A percentile compares a stretch with the other conserved stretches of the same genome.
phyloP scores from a whole-genome alignment of 768 basidiomycete species.

The Macrocybe gigantea region DNA sequence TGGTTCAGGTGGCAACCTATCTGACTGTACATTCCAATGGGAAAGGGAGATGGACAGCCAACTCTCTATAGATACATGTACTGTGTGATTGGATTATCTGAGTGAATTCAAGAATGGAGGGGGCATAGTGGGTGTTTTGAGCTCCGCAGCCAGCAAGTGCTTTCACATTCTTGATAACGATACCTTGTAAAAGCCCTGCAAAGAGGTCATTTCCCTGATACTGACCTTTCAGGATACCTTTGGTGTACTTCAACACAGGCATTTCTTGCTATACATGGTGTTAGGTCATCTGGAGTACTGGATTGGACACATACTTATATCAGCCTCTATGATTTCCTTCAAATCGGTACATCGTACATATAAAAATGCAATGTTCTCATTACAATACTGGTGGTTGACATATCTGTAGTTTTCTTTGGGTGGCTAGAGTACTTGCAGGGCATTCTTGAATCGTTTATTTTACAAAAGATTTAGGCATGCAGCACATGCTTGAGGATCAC shows the following conservation, averaged over 20 bases:
- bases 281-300: no score
- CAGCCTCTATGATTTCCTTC: neutral
- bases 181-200: conserved; percentile 21
- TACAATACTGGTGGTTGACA: conserved; percentile 1
- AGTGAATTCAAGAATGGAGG: conserved; percentile 22
- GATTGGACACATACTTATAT: no score
- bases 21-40: conserved; percentile 11
- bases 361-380: neutral
- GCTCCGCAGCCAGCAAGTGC: conserved; percentile 21
- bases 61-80: conserved; percentile 18
- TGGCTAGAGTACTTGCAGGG: neutral
- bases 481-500: conserved; percentile 2
- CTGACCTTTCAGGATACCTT: conserved; percentile 17
- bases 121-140: conserved; percentile 29
- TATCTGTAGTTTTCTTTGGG: conserved; percentile 1
- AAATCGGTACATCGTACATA: neutral
- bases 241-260: no score
- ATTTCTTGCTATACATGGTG: no score
- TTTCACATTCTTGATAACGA: conserved; percentile 16
- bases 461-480: neutral
- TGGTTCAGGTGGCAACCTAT: neutral
- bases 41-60: conserved; percentile 14
- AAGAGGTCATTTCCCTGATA: conserved; percentile 19
- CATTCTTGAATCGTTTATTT: neutral
- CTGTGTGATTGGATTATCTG: conserved; percentile 19